A percentile compares a stretch with the other conserved stretches of the same genome.
Evolutionary conservation across 805 yeast genomes (phyloP).

Genomic region (Candida oleophila): DNA sequence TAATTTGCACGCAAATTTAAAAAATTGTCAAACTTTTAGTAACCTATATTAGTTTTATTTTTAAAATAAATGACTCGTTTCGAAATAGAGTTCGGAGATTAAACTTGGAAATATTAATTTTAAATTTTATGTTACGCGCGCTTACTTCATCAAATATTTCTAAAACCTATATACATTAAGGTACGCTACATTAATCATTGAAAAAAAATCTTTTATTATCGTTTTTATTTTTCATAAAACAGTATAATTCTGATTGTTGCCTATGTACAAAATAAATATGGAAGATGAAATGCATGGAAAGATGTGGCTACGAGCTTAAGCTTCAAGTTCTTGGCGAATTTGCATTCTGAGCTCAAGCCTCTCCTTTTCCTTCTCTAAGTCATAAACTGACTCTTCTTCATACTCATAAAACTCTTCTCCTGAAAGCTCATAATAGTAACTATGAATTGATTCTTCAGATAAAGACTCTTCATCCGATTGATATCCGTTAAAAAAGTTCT

Average conservation of each 20-base stretch:
- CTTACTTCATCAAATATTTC: no score
- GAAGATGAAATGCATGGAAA: neutral
- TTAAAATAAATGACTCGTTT: neutral
- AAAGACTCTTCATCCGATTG: slow-evolving; percentile 15
- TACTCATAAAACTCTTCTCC: slow-evolving; percentile 11
- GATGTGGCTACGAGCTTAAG: slow-evolving; percentile 5
- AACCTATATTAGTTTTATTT: neutral
- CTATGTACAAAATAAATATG: slow-evolving; percentile 5
- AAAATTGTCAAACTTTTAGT: no score
- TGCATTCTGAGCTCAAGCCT: slow-evolving; percentile 38
- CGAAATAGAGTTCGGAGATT: no score
- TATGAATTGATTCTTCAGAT: slow-evolving; percentile 24
- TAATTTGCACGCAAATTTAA: neutral
- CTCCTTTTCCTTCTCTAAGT: slow-evolving; percentile 32
- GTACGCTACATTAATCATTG: neutral
- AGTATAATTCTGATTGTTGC: neutral
- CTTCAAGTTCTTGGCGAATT: slow-evolving; percentile 32
- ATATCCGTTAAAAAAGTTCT: slow-evolving; percentile 4
- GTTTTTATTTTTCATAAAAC: no score
- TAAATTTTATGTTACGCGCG: no score
- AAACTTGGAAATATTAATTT: no score
- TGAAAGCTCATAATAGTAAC: slow-evolving; percentile 14
- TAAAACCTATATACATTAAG: neutral
- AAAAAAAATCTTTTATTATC: no score
- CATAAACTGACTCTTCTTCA: slow-evolving; percentile 13